These are phyloP conservation scores for Ciborinia camelliae DNA, from an alignment of 2,329 filamentous ascomycete species.

Conservation along the genomic window DNA sequence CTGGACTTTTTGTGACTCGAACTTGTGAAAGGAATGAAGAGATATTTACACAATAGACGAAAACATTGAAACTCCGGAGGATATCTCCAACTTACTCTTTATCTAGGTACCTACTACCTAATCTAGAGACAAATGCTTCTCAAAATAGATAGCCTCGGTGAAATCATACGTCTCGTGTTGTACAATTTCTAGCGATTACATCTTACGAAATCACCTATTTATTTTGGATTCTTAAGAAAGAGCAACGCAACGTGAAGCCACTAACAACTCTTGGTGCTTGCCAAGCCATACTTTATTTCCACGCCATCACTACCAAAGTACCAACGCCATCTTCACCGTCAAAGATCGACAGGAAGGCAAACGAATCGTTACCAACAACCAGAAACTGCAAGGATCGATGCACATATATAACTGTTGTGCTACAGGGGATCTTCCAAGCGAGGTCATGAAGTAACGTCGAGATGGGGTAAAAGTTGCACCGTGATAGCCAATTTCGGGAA, in stretches of 20 bases:
- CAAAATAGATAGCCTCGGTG: not conserved
- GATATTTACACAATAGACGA: not conserved
- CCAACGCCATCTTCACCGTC: slow-evolving; percentile 5
- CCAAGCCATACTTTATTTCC: slow-evolving; percentile 4
- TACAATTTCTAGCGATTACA: not conserved
- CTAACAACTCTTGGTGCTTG: not conserved
- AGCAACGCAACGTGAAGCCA: not conserved
- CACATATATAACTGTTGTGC: slow-evolving; percentile 2
- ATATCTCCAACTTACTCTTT: not conserved
- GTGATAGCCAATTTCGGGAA: slow-evolving; percentile 25
- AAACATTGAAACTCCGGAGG: not conserved
- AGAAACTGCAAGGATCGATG: not conserved
- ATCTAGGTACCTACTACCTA: too few species aligned
- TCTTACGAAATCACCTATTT: not conserved
- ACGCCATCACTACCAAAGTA: slow-evolving; percentile 4
- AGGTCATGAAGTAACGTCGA: not conserved
- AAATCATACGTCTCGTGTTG: not conserved
- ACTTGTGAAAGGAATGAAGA: not conserved
- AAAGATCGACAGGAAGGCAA: slow-evolving; percentile 11
- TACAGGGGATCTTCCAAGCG: slow-evolving; percentile 3
- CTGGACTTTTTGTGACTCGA: not conserved
- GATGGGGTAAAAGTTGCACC: slow-evolving; percentile 10
- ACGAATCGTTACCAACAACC: slow-evolving; percentile 1
- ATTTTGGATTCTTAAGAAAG: not conserved
- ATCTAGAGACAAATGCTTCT: not conserved